A percentile compares a stretch with the other conserved stretches of the same genome.
Evolutionary conservation across 2,329 filamentous ascomycete species (phyloP).

Genomic region (Penicillium freii): DNA sequence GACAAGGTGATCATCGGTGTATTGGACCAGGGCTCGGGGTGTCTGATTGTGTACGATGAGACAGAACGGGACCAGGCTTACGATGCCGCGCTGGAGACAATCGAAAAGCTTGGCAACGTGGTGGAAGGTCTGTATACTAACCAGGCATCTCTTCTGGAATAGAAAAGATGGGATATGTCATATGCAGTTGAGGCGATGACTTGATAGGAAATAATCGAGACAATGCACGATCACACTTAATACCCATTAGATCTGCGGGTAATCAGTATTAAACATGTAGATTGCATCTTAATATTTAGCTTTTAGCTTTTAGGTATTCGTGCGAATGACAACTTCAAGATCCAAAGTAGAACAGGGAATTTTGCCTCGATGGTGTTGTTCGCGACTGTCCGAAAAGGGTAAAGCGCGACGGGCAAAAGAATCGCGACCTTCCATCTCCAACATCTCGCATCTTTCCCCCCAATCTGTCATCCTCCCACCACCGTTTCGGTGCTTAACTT

Average conservation of each 20-base stretch:
- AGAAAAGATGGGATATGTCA: conserved; percentile 25
- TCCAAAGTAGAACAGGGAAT: not conserved
- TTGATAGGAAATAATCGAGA: conserved; percentile 21
- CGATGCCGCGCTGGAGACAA: conserved; percentile 88
- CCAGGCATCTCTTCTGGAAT: conserved; percentile 94
- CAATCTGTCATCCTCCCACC: conserved; percentile 16
- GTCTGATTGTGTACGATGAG: conserved; percentile 96
- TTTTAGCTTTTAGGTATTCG: not conserved
- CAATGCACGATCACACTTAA: conserved; percentile 11
- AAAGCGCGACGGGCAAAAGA: conserved; percentile 37
- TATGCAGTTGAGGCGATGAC: conserved; percentile 27
- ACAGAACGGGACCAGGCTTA: conserved; percentile 89
- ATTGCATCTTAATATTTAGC: too few species aligned
- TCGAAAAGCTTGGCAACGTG: conserved; percentile 94
- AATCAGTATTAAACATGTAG: not conserved
- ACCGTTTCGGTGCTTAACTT: conserved; percentile 6
- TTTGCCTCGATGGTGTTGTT: conserved; percentile 2
- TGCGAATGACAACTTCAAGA: not conserved
- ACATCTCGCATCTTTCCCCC: conserved; percentile 23
- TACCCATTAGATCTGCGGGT: not conserved
- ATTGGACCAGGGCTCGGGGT: conserved; percentile 94
- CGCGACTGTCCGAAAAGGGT: conserved; percentile 33
- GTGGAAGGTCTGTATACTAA: conserved; percentile 98
- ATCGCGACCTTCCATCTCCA: conserved; percentile 34
- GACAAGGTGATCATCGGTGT: conserved; percentile 99